phyloP scores from a whole-genome alignment of 225 moss, liverwort and hornwort genomes.

The Takakia lepidozioides region DNA sequence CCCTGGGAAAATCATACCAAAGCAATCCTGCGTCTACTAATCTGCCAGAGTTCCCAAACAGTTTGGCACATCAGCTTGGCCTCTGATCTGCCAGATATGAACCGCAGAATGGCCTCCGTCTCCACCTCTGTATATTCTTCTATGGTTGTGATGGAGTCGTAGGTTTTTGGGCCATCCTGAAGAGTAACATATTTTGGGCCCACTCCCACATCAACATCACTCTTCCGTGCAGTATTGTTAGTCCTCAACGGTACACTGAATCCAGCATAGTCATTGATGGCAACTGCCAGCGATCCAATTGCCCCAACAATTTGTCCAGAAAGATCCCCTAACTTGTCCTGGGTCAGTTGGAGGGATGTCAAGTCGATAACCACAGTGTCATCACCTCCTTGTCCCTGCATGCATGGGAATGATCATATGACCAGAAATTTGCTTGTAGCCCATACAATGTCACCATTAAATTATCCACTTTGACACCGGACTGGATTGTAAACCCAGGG shows the following conservation, averaged over 20 bases:
- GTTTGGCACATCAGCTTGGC: conserved; percentile 45
- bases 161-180: background rate
- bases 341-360: conserved; percentile 32
- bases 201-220: conserved; percentile 7
- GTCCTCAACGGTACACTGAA: too few relatives aligned
- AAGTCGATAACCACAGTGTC: conserved; percentile 48
- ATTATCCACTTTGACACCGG: background rate
- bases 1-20: too few relatives aligned
- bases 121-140: conserved; percentile 10
- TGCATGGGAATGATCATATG: background rate
- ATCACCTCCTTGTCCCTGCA: conserved; percentile 32
- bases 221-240: conserved; percentile 12
- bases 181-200: conserved; percentile 4
- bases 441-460: background rate
- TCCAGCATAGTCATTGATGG: too few relatives aligned
- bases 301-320: conserved; percentile 27
- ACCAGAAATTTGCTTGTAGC: background rate
- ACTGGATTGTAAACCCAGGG: background rate
- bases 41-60: conserved; percentile 45
- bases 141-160: conserved; percentile 8
- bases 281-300: conserved; percentile 20
- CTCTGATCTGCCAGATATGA: conserved; percentile 33
- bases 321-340: conserved; percentile 17
- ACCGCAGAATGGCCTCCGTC: conserved; percentile 23
- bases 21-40: background rate